A percentile compares a stretch with the other conserved stretches of the same genome.
phyloP scores from a whole-genome alignment of 169 alveolate genomes.

The Theileria annulata region DNA sequence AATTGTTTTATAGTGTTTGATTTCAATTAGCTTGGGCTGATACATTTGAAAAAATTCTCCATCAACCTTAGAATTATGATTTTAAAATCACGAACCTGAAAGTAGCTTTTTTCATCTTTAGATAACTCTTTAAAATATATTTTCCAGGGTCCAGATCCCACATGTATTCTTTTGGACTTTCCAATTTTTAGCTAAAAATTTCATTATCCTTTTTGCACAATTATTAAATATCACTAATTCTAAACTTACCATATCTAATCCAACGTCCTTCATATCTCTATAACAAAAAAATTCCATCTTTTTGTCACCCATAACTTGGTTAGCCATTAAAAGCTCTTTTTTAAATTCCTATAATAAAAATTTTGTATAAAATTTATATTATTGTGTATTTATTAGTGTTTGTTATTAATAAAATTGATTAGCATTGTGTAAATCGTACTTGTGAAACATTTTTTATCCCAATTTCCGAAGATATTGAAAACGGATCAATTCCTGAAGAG shows the following conservation, averaged over 20 bases:
- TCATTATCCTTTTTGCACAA: slow-evolving; percentile 18
- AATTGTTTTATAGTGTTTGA: slow-evolving; percentile 41
- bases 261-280: slow-evolving; percentile 29
- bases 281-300: slow-evolving; percentile 56
- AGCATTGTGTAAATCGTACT: background rate
- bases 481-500: slow-evolving; percentile 73
- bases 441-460: slow-evolving; percentile 60
- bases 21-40: slow-evolving; percentile 62
- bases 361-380: background rate
- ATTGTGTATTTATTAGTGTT: slow-evolving; percentile 18
- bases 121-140: slow-evolving; percentile 67
- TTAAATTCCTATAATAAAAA: slow-evolving; percentile 1
- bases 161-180: slow-evolving; percentile 74
- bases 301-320: slow-evolving; percentile 77
- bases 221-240: slow-evolving; percentile 36
- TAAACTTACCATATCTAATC: slow-evolving; percentile 61
- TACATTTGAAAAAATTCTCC: slow-evolving; percentile 63
- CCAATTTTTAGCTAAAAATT: slow-evolving; percentile 66
- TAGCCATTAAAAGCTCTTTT: slow-evolving; percentile 3
- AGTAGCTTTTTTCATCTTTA: slow-evolving; percentile 60
- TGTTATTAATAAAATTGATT: slow-evolving; percentile 18
- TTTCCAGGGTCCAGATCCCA: slow-evolving; percentile 84
- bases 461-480: slow-evolving; percentile 40
- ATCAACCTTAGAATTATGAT: slow-evolving; percentile 41
- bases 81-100: slow-evolving; percentile 39